Conservation (phyloP, 176 grass and related monocot genomes). For the Carex kokanica region DNA sequence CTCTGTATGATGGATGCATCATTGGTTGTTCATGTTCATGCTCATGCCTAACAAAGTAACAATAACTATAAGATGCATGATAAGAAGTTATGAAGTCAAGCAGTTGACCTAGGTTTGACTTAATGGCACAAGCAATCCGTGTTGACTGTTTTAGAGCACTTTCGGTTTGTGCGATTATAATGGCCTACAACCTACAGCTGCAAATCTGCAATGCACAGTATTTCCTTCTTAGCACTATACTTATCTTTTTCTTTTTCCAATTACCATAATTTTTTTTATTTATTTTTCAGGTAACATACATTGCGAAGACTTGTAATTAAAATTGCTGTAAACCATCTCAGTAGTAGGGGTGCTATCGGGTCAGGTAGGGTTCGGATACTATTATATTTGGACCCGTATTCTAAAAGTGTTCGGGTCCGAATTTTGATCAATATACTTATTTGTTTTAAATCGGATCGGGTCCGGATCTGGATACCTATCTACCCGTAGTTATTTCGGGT, state of each 20-base stretch:
- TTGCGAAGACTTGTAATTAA: background rate
- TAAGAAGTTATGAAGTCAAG: conserved; percentile 11
- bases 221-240: background rate
- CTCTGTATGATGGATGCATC: background rate
- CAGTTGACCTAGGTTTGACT: conserved; percentile 13
- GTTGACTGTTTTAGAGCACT: conserved; percentile 24
- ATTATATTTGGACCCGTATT: too few species aligned
- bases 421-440: too few species aligned
- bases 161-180: conserved; percentile 27
- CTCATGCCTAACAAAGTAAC: conserved; percentile 14
- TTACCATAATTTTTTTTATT: background rate
- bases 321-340: background rate
- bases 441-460: too few species aligned
- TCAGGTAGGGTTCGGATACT: too few species aligned
- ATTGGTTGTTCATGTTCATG: background rate
- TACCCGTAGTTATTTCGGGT: too few species aligned
- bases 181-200: background rate
- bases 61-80: background rate
- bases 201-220: background rate
- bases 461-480: too few species aligned
- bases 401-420: too few species aligned
- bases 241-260: background rate
- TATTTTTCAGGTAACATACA: too few species aligned
- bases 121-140: conserved; percentile 1
- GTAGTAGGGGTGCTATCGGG: background rate